phyloP scores from a whole-genome alignment of 345 rosid genomes.

The Fremontodendron californicum region DNA sequence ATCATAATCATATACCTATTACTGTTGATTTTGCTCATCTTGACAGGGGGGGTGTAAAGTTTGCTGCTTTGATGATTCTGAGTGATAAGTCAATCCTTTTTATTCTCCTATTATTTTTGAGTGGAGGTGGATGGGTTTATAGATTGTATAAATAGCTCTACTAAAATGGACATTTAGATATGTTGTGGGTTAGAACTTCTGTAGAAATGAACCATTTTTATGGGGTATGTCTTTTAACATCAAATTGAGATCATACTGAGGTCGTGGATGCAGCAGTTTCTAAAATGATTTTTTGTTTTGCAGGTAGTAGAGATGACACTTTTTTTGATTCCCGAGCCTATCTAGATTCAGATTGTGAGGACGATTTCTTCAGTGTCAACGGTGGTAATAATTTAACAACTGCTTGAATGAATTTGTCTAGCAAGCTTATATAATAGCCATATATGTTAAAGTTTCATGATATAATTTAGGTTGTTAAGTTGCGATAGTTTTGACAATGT shows the following conservation, averaged over 20 bases:
- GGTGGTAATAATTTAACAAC: constrained; percentile 58
- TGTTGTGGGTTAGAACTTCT: background rate
- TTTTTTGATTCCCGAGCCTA: constrained; percentile 81
- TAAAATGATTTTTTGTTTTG: constrained; percentile 1
- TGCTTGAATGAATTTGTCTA: background rate
- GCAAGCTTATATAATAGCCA: background rate
- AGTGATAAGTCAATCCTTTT: background rate
- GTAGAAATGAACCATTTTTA: background rate
- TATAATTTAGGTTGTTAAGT: background rate
- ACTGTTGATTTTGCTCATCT: background rate
- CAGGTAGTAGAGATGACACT: constrained; percentile 80
- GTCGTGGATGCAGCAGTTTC: background rate
- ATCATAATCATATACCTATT: background rate
- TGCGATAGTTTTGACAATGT: background rate
- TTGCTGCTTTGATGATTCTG: constrained; percentile 2
- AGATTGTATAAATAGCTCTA: background rate
- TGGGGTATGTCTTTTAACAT: background rate
- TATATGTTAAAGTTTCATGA: background rate
- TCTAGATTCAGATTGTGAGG: constrained; percentile 87
- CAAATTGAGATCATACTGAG: constrained; percentile 1
- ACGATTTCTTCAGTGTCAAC: constrained; percentile 83
- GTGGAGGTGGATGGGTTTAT: background rate
- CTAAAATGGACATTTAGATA: background rate
- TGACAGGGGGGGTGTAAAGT: background rate
- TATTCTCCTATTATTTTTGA: background rate